Percentiles rank a stretch among this genome's conserved stretches.
Conservation (phyloP, 208 protist genomes). For the Vickermania ingenoplastis region DNA sequence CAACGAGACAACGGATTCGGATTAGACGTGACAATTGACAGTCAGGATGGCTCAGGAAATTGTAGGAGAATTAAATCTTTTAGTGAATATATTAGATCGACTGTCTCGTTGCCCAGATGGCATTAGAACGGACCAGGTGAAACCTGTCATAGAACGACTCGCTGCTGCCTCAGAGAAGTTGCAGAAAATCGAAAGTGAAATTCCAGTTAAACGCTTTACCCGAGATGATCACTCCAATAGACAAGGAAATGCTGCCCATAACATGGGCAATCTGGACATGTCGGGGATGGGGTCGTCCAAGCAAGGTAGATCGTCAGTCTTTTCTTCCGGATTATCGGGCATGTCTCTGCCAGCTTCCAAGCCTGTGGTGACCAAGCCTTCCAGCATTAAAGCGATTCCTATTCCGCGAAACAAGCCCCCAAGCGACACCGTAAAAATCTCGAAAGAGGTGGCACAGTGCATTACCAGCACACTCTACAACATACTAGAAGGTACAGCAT, state of each 20-base stretch:
- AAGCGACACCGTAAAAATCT: conserved; percentile 24
- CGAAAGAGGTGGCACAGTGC: conserved; percentile 52
- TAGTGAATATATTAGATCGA: conserved; percentile 1
- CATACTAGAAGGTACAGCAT: conserved; percentile 47
- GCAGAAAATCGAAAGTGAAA: conserved; percentile 2
- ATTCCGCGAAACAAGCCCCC: conserved; percentile 27
- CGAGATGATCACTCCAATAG: background rate
- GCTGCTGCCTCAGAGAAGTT: background rate
- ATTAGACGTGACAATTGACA: no score
- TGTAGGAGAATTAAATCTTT: conserved; percentile 3
- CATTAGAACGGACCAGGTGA: conserved; percentile 5
- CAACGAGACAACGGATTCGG: no score
- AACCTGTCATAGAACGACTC: conserved; percentile 3
- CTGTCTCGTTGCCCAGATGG: background rate
- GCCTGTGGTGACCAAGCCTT: conserved; percentile 17
- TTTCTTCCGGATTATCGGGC: conserved; percentile 8
- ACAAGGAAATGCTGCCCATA: background rate
- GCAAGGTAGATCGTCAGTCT: background rate
- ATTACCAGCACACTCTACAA: conserved; percentile 72
- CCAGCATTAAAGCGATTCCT: conserved; percentile 27
- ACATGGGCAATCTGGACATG: background rate
- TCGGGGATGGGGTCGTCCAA: background rate
- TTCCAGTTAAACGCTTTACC: background rate
- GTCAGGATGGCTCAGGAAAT: conserved; percentile 2
- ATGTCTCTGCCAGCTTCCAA: background rate